Evolutionary conservation across 441 rosid species (phyloP).

Genomic region (Breynia disticha): DNA sequence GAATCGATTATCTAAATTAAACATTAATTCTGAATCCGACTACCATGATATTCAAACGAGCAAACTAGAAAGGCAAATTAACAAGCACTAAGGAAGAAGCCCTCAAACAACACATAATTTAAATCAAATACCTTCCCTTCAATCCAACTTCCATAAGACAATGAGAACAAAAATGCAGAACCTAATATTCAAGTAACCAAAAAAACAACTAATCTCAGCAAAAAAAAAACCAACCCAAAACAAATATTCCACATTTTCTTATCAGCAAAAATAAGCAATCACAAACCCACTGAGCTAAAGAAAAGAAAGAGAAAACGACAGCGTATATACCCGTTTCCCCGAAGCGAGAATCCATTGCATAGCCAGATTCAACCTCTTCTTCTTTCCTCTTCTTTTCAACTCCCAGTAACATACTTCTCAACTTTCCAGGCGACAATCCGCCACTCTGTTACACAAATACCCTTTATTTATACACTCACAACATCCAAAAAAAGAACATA

Average conservation of each 20-base stretch:
- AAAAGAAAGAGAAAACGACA: background rate
- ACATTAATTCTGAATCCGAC: too few relatives aligned
- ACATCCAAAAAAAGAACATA: too few relatives aligned
- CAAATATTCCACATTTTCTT: background rate
- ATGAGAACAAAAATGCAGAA: too few relatives aligned
- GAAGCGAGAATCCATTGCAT: conserved; percentile 39
- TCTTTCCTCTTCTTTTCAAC: conserved; percentile 45
- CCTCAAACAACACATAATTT: too few relatives aligned
- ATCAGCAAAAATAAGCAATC: background rate
- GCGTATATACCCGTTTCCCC: conserved; percentile 35
- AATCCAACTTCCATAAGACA: too few relatives aligned
- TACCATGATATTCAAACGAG: too few relatives aligned
- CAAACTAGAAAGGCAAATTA: too few relatives aligned
- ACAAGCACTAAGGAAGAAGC: too few relatives aligned
- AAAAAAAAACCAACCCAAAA: background rate
- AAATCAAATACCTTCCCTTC: too few relatives aligned
- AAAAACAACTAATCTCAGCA: background rate
- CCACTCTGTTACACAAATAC: conserved; percentile 32
- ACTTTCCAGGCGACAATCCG: conserved; percentile 66
- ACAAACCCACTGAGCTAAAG: background rate
- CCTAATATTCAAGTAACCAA: too few relatives aligned
- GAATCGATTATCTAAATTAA: too few relatives aligned
- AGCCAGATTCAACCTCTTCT: conserved; percentile 33
- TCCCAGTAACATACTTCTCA: conserved; percentile 59
- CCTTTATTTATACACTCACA: background rate